Conservation (phyloP, 208 protist species). For the Leishmania tropica region DNA sequence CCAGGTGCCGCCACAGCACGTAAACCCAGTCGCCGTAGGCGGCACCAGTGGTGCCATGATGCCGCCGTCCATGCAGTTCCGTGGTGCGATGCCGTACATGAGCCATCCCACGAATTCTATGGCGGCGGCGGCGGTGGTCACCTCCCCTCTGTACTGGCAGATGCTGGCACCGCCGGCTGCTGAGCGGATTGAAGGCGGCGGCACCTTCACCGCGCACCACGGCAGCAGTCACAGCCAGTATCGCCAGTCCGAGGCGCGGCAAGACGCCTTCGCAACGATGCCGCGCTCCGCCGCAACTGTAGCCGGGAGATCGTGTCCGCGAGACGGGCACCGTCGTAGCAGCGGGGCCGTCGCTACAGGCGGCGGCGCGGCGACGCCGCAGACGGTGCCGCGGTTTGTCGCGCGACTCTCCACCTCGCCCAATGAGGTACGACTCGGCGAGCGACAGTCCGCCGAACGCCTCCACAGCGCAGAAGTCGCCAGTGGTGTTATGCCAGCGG, state of each 20-base stretch:
- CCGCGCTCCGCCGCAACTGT: not conserved
- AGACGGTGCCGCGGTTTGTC: conserved; percentile 39
- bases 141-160: not conserved
- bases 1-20: not conserved
- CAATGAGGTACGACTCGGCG: conserved; percentile 23
- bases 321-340: conserved; percentile 6
- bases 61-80: not conserved
- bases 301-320: conserved; percentile 2
- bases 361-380: not conserved
- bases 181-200: not conserved
- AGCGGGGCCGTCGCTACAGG: not conserved
- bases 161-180: not conserved
- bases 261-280: not conserved
- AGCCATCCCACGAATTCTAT: not conserved
- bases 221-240: not conserved
- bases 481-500: not conserved
- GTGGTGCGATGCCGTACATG: not conserved
- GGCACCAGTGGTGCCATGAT: not conserved
- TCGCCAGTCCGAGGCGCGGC: not conserved
- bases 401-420: conserved; percentile 28
- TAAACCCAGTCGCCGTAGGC: conserved; percentile 1
- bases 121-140: not conserved
- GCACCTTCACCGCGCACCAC: not conserved
- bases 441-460: not conserved
- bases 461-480: not conserved